Evolutionary conservation across 164 flowering plant species (phyloP).

Genomic region (Vitis vinifera): ASM3070453v1 NC_081816.1:15509001-15509500

Average conservation of each 20-base stretch:
- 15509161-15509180: conserved; percentile 98
- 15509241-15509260: no score
- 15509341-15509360: conserved; percentile 71
- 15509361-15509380: conserved; percentile 79
- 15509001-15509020: no score
- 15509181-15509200: conserved; percentile 89
- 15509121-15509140: conserved; percentile 95
- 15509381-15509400: conserved; percentile 96
- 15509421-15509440: conserved; percentile 33
- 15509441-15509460: conserved; percentile 66
- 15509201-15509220: conserved; percentile 50
- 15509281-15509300: no score
- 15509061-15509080: conserved; percentile 77
- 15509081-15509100: conserved; percentile 62
- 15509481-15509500: conserved; percentile 96
- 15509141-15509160: conserved; percentile 97
- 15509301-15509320: no score
- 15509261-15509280: background rate
- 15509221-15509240: background rate
- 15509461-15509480: conserved; percentile 91
- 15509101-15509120: conserved; percentile 95
- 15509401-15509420: conserved; percentile 80
- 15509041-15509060: conserved; percentile 54
- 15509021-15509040: conserved; percentile 65
- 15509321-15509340: no score